Evolutionary conservation across 441 rosid genomes (phyloP), one percentile per base, ranked within the genome.

Genomic region (Manihot esculenta): DNA sequence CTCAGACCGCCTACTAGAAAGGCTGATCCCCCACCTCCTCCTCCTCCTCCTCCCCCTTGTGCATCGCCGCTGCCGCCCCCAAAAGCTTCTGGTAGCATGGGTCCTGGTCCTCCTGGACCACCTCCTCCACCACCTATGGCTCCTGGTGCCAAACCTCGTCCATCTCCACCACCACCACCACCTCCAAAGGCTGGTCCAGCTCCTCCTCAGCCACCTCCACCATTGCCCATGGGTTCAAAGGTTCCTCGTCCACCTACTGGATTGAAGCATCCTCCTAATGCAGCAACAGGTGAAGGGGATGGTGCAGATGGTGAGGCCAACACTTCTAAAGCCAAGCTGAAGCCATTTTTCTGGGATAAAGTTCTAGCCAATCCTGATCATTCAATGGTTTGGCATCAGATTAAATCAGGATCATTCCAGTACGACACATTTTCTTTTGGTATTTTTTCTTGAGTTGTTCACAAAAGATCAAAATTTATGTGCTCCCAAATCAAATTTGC

Each of bases 281-380:
- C 67, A 18, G 42, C 72, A 21, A 68, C 77, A 62, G 62, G 75
- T 45, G 88, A 71, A 49, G 84, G 75, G 44, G 63, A 72, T 73
- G 82, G 76, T 26, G 30, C 64, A 7, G 84, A 72, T 50, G 75
- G 58, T 47, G 88, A 82, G 35, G 82, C 71, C 54, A 86, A 84
- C 79, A 85, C 79, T 67, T 79, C 95, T 62, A 94, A 88, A 89
- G 68, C 97, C 81, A 94, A 92, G 83, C 72, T 92, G 78, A 94
- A 94, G 77, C 99, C 99, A 30, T 94, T 94, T 81, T 94, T 94
- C 85, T 94, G 98, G 98, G 98, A 94, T 80, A 94, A 94, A 87
- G 97, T 92, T 76, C 79, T 87, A 69, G 93, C 94, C 26, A 94
- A 84, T 79, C 97, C 97, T 45, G 93, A 88, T 66, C 85, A 89